These are phyloP conservation scores for Lachnellula subtilissima DNA, from an alignment of 2,329 filamentous ascomycete species.

Conservation along the genomic window DNA sequence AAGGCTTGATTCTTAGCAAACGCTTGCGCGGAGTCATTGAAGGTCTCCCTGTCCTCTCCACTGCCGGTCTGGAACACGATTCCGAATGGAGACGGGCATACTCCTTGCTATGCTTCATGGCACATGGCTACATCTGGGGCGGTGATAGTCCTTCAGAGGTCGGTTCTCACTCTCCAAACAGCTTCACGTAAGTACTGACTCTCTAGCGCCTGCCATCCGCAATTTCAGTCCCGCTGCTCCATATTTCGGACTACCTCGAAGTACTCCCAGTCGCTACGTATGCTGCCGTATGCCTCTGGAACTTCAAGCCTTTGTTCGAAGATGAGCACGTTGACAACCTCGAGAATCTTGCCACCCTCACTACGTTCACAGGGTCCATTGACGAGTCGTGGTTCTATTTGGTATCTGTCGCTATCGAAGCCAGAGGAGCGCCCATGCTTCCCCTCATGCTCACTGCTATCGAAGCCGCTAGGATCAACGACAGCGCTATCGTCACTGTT, in stretches of 20 bases:
- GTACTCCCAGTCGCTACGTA: slow-evolving; percentile 92
- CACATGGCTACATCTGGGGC: slow-evolving; percentile 95
- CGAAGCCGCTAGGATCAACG: slow-evolving; percentile 65
- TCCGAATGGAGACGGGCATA: slow-evolving; percentile 94
- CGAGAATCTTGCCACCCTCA: slow-evolving; percentile 81
- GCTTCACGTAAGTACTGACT: slow-evolving; percentile 13
- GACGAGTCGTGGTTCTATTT: slow-evolving; percentile 99
- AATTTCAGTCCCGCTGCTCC: slow-evolving; percentile 76
- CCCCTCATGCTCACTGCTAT: slow-evolving; percentile 87
- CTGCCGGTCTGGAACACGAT: slow-evolving; percentile 73
- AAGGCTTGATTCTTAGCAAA: slow-evolving; percentile 79
- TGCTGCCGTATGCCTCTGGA: slow-evolving; percentile 89
- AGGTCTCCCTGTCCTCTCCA: slow-evolving; percentile 76
- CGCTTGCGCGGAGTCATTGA: slow-evolving; percentile 77
- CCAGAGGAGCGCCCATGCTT: slow-evolving; percentile 80
- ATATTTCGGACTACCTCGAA: slow-evolving; percentile 72
- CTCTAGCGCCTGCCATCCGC: slow-evolving; percentile 62
- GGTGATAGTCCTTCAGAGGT: slow-evolving; percentile 77
- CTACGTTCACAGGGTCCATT: slow-evolving; percentile 87
- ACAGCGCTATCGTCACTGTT: slow-evolving; percentile 66
- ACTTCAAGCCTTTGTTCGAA: slow-evolving; percentile 87
- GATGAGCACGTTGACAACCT: slow-evolving; percentile 77
- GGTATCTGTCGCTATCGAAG: slow-evolving; percentile 91
- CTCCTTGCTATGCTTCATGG: slow-evolving; percentile 81
- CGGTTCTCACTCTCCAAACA: slow-evolving; percentile 12